Evolutionary conservation across 306 rosid species (phyloP), one percentile per base, ranked within the genome.

Genomic region (Gillenia trifoliata): DNA sequence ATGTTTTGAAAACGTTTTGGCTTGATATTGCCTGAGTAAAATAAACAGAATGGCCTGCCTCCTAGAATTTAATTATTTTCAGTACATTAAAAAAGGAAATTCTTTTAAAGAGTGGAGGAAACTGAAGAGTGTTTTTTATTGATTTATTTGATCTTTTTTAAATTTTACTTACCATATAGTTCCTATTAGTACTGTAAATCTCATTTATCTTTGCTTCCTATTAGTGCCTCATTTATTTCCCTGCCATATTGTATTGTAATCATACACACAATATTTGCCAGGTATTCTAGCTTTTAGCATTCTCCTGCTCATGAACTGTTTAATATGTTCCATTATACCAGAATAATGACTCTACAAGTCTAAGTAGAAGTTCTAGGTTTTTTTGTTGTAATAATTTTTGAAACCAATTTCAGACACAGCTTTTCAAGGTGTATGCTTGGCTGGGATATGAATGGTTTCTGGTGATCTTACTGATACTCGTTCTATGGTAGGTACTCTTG

Each of bases 401-500:
- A 4, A 23, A 25, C 5, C 13, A 3, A 26, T 47, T 13, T 67
- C 30, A 20, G 9, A n/a, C 41, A 15, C 34, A 38, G 50, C 49
- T 65, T 65, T 10, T 5, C 19, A 68, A 43, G 13, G 6, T 68
- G 26, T 68, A 13, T 68, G 36, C 41, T 9, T 10, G 28, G 11
- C 20, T 66, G 25, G 4, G 20, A 66, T 75, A 19, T 33, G 40
- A 45, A 65, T 65, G 56, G 45, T 40, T 36, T 29, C 16, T 29
- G 1, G 33, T 12, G 57, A 76, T 76, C 47, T 72, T 33, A 55
- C 28, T 31, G 60, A 54, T 56, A 10, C 54, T 62, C 28, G 43
- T 76, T 72, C 33, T 79, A 20, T 33, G 67, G 66, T 84, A 94
- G 98, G 87, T 90, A 26, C 57, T 87, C 74, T 75, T 59, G 25